Evolutionary conservation across 208 protist species (phyloP).

Genomic region (Acanthamoeba royreba): DNA sequence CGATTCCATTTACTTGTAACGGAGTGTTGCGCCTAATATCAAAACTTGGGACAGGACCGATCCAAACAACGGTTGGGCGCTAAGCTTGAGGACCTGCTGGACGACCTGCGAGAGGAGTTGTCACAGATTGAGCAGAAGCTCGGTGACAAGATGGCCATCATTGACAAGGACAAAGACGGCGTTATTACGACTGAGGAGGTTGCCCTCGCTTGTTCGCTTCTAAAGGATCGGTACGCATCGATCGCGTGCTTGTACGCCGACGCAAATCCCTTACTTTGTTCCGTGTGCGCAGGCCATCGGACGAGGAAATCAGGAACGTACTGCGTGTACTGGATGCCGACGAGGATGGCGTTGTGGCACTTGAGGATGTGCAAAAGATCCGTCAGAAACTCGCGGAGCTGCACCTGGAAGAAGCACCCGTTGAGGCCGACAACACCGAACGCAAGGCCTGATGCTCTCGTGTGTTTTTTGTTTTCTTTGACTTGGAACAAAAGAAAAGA

Average conservation of each 20-base stretch:
- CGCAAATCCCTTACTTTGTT: neutral
- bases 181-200: slow-evolving; percentile 45
- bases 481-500: no score
- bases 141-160: slow-evolving; percentile 20
- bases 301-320: slow-evolving; percentile 35
- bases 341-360: neutral
- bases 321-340: slow-evolving; percentile 9
- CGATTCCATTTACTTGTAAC: neutral
- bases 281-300: neutral
- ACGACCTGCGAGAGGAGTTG: neutral
- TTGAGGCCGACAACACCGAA: no score
- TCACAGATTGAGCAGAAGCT: neutral
- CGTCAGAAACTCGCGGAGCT: neutral
- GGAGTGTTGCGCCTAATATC: neutral
- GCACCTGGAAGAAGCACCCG: neutral
- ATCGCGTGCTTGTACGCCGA: neutral
- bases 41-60: neutral
- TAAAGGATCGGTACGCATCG: neutral
- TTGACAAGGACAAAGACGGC: slow-evolving; percentile 41
- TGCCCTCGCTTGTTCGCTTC: neutral
- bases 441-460: no score
- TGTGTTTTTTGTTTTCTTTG: no score
- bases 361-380: slow-evolving; percentile 24
- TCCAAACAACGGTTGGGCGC: neutral
- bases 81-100: slow-evolving; percentile 10